Percentiles rank a stretch among this genome's conserved stretches.
Conservation (phyloP, 441 rosid genomes). For the Pelargonium citronellum region DNA sequence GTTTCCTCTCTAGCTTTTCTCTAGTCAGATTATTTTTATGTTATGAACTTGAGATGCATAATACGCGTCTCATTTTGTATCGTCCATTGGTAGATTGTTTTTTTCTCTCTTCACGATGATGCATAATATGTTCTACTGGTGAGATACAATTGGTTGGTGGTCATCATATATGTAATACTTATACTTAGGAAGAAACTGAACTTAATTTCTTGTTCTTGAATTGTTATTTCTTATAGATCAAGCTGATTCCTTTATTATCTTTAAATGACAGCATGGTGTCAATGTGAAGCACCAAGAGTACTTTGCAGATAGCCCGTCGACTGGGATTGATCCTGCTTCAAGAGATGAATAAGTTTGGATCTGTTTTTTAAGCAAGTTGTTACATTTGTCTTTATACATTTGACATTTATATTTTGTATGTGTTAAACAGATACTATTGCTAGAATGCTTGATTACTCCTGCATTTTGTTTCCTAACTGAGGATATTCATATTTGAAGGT, state of each 20-base stretch:
- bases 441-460: background rate
- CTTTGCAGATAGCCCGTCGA: constrained; percentile 84
- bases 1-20: background rate
- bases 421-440: background rate
- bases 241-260: constrained; percentile 1
- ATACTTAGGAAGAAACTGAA: background rate
- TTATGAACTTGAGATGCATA: background rate
- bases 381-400: background rate
- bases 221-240: background rate
- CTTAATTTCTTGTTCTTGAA: background rate
- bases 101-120: too few relatives aligned
- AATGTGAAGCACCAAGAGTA: constrained; percentile 90
- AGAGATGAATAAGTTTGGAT: constrained; percentile 51
- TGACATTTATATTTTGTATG: background rate
- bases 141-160: too few relatives aligned
- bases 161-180: too few relatives aligned
- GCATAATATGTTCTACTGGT: too few relatives aligned
- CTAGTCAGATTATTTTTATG: background rate
- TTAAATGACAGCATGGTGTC: constrained; percentile 60
- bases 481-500: background rate
- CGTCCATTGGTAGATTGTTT: background rate
- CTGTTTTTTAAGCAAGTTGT: background rate
- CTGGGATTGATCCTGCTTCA: constrained; percentile 69
- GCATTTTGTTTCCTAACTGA: background rate
- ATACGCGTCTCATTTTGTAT: background rate